These are phyloP conservation scores for Geranium incanum DNA, from an alignment of 441 rosid species.

Conservation along the genomic window DNA sequence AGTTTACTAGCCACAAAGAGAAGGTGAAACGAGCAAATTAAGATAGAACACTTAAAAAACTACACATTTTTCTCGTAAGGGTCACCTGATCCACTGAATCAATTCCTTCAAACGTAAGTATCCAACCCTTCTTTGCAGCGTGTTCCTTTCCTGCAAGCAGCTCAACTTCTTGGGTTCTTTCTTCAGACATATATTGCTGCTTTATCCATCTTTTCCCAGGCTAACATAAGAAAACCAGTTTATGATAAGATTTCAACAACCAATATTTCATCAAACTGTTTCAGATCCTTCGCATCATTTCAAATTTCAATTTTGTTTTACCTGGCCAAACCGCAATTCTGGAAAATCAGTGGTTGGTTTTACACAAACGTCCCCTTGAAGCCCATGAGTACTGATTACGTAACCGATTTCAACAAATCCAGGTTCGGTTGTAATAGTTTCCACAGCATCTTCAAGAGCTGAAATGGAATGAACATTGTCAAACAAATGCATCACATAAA, in stretches of 20 bases:
- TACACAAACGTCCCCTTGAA: conserved; percentile 68
- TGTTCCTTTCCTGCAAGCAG: conserved; percentile 74
- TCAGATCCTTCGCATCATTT: background rate
- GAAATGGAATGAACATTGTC: conserved; percentile 14
- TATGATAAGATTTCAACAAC: background rate
- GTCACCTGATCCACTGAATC: conserved; percentile 65
- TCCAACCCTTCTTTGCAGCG: conserved; percentile 71
- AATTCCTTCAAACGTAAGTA: conserved; percentile 63
- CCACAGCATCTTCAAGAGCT: conserved; percentile 48
- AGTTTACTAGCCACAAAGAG: background rate
- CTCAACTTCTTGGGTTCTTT: conserved; percentile 57
- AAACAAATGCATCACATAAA: background rate
- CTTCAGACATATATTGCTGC: conserved; percentile 53
- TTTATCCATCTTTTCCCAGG: conserved; percentile 87
- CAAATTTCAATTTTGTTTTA: conserved; percentile 15
- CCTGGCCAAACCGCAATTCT: conserved; percentile 66
- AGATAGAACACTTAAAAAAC: conserved; percentile 4
- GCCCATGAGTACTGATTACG: conserved; percentile 68
- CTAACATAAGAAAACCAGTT: conserved; percentile 31
- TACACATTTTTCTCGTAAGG: conserved; percentile 1
- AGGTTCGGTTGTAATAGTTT: conserved; percentile 29
- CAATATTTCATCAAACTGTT: background rate
- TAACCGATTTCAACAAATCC: conserved; percentile 70
- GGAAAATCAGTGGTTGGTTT: conserved; percentile 82
- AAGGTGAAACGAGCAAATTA: background rate